Evolutionary conservation across 164 flowering plant species (phyloP).

Genomic region (Amborella trichopoda): DNA sequence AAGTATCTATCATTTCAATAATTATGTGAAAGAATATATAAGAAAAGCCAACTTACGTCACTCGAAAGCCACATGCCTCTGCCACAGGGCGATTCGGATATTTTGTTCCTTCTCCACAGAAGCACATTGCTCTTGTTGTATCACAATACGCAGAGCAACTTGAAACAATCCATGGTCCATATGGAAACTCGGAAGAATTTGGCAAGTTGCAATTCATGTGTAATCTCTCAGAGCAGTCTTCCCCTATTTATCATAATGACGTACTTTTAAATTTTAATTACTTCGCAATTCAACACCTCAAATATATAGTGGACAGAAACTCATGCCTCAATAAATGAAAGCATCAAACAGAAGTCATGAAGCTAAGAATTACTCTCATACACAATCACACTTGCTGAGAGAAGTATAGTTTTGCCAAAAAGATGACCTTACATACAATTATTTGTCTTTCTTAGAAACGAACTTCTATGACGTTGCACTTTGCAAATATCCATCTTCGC

Average conservation of each 20-base stretch:
- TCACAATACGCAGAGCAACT: conserved; percentile 85
- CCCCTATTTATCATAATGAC: too few species aligned
- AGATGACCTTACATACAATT: too few species aligned
- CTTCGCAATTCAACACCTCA: neutral
- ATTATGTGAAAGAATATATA: too few species aligned
- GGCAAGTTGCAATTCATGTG: conserved; percentile 64
- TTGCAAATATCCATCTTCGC: too few species aligned
- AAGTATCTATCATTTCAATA: too few species aligned
- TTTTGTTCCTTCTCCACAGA: conserved; percentile 93
- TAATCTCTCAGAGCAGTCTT: conserved; percentile 61
- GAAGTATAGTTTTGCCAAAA: too few species aligned
- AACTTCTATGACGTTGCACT: too few species aligned
- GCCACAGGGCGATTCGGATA: conserved; percentile 95
- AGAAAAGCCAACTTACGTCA: conserved; percentile 39
- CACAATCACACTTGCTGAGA: neutral
- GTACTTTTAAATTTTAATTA: too few species aligned
- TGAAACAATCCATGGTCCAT: conserved; percentile 90
- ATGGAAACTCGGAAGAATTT: conserved; percentile 48
- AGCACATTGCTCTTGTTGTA: conserved; percentile 92
- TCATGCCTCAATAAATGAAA: neutral
- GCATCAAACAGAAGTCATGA: neutral
- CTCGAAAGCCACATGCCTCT: conserved; percentile 84
- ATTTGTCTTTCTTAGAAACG: too few species aligned
- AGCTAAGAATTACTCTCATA: neutral
- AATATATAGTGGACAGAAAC: neutral